Conservation (phyloP, 306 rosid species). For the Ammopiptanthus mongolicus region DNA sequence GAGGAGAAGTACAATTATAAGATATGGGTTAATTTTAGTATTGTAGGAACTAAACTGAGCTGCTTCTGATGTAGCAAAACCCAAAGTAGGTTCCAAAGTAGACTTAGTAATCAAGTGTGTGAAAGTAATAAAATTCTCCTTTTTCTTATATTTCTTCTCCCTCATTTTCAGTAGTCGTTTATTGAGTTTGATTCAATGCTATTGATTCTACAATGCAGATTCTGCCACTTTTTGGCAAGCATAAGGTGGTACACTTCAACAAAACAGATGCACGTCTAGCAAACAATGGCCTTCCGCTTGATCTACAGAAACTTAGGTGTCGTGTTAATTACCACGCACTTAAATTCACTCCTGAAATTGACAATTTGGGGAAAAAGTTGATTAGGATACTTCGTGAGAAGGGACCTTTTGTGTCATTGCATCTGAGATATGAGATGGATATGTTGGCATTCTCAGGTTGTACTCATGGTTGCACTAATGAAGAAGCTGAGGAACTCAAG, state of each 20-base stretch:
- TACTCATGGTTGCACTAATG: constrained; percentile 77
- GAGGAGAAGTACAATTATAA: constrained; percentile 32
- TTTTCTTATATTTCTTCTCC: neutral
- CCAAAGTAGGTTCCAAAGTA: neutral
- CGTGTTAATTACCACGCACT: constrained; percentile 90
- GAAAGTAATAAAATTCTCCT: neutral
- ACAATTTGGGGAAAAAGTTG: constrained; percentile 74
- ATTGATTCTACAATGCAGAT: constrained; percentile 55
- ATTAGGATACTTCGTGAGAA: constrained; percentile 59
- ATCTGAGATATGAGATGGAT: constrained; percentile 95
- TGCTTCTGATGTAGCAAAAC: neutral
- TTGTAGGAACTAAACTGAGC: neutral
- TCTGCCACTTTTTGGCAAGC: constrained; percentile 71
- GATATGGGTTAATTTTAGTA: constrained; percentile 5
- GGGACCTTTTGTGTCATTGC: constrained; percentile 89
- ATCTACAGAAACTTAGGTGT: constrained; percentile 87
- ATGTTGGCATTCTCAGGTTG: constrained; percentile 99
- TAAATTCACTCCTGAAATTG: constrained; percentile 85
- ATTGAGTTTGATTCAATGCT: constrained; percentile 22
- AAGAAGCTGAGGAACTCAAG: constrained; percentile 92
- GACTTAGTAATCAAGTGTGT: neutral
- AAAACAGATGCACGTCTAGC: constrained; percentile 95
- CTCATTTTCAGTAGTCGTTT: constrained; percentile 1
- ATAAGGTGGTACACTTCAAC: constrained; percentile 80
- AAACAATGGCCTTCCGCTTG: constrained; percentile 70